Percentiles rank a stretch among this genome's conserved stretches.
Conservation (phyloP, 768 basidiomycete species). For the Termitomyces heimii region DNA sequence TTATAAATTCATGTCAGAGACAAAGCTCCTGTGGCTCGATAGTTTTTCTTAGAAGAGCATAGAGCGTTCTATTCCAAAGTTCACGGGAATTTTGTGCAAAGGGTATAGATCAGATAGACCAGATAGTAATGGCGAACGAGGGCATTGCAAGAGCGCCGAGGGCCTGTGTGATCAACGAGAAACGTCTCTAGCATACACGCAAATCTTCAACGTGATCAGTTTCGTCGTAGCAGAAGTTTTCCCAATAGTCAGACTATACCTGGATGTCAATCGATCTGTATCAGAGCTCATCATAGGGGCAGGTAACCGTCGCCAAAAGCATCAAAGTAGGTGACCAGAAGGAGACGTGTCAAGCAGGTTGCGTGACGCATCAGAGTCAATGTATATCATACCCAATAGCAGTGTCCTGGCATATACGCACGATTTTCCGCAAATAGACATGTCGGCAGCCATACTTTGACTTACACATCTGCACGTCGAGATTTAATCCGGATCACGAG, state of each 20-base stretch:
- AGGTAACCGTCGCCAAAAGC: not conserved
- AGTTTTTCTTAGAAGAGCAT: not conserved
- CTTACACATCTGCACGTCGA: not conserved
- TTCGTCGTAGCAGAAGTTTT: not conserved
- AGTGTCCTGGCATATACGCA: not conserved
- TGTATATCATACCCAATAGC: not conserved
- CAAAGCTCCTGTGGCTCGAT: not conserved
- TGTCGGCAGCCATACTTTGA: not conserved
- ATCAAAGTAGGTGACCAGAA: not conserved
- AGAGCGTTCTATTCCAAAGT: not conserved
- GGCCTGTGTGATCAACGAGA: too few relatives aligned
- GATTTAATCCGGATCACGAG: not conserved
- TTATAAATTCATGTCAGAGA: not conserved
- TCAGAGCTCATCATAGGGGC: not conserved
- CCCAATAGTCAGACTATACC: not conserved
- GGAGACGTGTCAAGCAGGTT: not conserved
- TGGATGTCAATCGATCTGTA: not conserved
- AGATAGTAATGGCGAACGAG: not conserved
- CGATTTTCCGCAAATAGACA: not conserved
- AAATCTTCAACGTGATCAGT: not conserved
- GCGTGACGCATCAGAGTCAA: not conserved
- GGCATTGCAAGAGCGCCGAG: not conserved
- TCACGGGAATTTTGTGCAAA: not conserved
- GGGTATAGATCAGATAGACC: too few relatives aligned
- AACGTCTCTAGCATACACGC: not conserved